Evolutionary conservation across 352 stramenopile genomes (phyloP).

Genomic region (Pythium brassicae): DNA sequence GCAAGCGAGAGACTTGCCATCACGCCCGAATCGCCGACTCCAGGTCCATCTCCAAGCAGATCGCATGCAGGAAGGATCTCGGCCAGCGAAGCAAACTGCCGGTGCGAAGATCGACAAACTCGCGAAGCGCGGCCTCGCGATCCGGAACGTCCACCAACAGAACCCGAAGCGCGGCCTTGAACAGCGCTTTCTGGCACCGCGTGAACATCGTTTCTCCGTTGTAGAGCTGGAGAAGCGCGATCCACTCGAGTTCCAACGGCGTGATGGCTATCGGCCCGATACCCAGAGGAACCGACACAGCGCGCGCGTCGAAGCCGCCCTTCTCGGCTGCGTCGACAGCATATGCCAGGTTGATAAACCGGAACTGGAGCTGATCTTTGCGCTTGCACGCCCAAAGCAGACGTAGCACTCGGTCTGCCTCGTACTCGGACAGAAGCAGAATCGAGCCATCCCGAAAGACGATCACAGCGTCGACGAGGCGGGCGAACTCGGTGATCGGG

Average conservation of each 20-base stretch:
- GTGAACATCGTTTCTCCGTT: constrained; percentile 39
- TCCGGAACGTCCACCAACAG: not conserved
- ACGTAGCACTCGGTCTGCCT: constrained; percentile 1
- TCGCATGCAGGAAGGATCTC: not conserved
- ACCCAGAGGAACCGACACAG: not conserved
- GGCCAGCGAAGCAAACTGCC: not conserved
- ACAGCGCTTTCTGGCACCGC: constrained; percentile 5
- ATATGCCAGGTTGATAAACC: constrained; percentile 1
- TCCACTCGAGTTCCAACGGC: not conserved
- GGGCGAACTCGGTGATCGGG: constrained; percentile 20
- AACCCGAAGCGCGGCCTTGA: not conserved
- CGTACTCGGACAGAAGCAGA: constrained; percentile 5
- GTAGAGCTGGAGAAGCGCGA: constrained; percentile 19
- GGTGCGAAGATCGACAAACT: not conserved
- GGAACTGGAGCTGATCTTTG: not conserved
- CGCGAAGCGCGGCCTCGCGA: not conserved
- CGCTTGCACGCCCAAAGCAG: not conserved
- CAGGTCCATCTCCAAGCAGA: constrained; percentile 5
- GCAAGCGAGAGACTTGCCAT: not conserved
- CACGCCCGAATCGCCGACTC: not conserved
- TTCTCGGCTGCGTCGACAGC: not conserved
- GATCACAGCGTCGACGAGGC: constrained; percentile 32
- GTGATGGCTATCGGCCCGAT: not conserved
- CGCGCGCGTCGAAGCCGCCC: not conserved
- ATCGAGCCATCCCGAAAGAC: constrained; percentile 31